Evolutionary conservation across 345 rosid genomes (phyloP).

Genomic region (Nephelium lappaceum): DNA sequence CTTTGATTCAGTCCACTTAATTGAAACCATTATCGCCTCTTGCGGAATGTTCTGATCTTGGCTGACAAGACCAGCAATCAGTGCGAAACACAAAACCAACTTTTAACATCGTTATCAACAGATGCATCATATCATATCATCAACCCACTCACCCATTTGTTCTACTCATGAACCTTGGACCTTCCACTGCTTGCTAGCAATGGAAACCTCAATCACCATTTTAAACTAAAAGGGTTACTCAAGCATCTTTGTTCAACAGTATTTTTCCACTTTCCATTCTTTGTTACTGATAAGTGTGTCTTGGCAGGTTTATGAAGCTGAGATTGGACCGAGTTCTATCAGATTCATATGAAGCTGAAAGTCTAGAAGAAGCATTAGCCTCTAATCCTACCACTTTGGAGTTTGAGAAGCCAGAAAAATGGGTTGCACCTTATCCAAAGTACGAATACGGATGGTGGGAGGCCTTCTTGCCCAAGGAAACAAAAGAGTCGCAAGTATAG

Average conservation of each 20-base stretch:
- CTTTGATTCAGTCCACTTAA: not conserved
- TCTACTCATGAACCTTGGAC: not conserved
- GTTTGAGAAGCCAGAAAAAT: slow-evolving; percentile 80
- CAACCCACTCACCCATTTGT: no score
- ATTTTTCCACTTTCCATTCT: slow-evolving; percentile 4
- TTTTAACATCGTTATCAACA: not conserved
- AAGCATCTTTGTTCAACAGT: not conserved
- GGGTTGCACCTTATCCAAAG: slow-evolving; percentile 95
- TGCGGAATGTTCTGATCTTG: not conserved
- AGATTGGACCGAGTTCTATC: slow-evolving; percentile 91
- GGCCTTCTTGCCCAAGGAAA: slow-evolving; percentile 63
- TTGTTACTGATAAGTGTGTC: slow-evolving; percentile 11
- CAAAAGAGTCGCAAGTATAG: slow-evolving; percentile 57
- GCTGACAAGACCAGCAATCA: not conserved
- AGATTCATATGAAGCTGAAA: slow-evolving; percentile 68
- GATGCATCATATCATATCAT: not conserved
- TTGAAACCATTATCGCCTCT: not conserved
- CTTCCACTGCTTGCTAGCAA: not conserved
- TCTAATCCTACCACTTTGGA: slow-evolving; percentile 62
- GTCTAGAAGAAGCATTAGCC: slow-evolving; percentile 79
- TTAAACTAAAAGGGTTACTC: not conserved
- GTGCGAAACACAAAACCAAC: not conserved
- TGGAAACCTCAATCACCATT: not conserved
- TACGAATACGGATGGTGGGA: slow-evolving; percentile 97
- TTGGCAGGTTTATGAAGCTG: slow-evolving; percentile 88